Base-by-base conservation (phyloP, 306 rosid species). In the Quillaja saponaria region DNA sequence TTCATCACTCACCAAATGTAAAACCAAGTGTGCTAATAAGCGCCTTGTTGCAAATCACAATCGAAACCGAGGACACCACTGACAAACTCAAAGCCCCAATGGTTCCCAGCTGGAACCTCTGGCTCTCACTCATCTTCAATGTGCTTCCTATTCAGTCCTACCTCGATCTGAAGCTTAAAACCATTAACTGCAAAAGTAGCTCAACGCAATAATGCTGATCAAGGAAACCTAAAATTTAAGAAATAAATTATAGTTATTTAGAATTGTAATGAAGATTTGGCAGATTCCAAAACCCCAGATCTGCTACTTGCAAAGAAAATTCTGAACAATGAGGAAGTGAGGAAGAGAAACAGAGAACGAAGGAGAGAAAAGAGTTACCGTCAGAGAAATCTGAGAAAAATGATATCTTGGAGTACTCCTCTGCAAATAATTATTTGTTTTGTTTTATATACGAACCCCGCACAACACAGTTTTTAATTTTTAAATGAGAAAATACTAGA, bases 41-140 rank as follows among this genome's bases (percentile, higher is more conserved):
- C 20, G 76, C 76, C 69, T 71, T 71, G 69, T 71, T 71, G 69
- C 76, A 74, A 34, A 74, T 68, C 41, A 74, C 79, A 20, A 74
- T 74, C 21, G 79, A 74, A 37, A 74, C 79, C 8, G 79, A 74
- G 49, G 79, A 74, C 15, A 68, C 79, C 70, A 74, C 79, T 25
- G 79, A 74, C 79, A 74, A 74, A 69, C 79, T 62, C 55, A 74
- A 56, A 33, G 79, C 79, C 44, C 79, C 79, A 44, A 74, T 53
- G 63, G 79, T 74, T 55, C 79, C 79, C 20, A 74, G 67, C 51
- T 74, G 74, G 70, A 68, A 67, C 70, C n/a, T 68, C 45, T 68
- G 66, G 28, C 59, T 31, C 21, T 68, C 66, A 49, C 66, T 68
- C 73, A 68, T 68, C 50, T 58, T 58, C 40, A n/a, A 15, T 49